Conservation (phyloP, 352 stramenopile genomes). For the Phytophthora meadii region DNA sequence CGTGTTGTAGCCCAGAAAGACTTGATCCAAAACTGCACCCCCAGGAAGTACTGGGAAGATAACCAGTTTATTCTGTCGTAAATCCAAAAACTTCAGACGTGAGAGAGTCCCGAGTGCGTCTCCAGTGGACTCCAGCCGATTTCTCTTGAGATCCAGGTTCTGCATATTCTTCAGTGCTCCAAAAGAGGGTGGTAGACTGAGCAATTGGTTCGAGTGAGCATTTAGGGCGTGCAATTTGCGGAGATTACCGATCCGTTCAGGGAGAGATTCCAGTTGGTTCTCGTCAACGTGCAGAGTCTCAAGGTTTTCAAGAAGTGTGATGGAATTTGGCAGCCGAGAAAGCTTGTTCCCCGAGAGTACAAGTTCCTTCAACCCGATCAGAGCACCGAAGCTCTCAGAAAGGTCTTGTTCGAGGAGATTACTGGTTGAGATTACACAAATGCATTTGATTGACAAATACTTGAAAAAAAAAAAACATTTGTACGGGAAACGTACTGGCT, state of each 20-base stretch:
- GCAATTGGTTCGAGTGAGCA: slow-evolving; percentile 70
- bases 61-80: slow-evolving; percentile 73
- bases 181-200: slow-evolving; percentile 56
- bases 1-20: slow-evolving; percentile 82
- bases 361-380: slow-evolving; percentile 72
- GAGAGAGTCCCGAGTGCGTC: slow-evolving; percentile 51
- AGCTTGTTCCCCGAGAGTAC: slow-evolving; percentile 70
- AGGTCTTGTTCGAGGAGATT: slow-evolving; percentile 69
- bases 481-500: slow-evolving; percentile 58
- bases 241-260: slow-evolving; percentile 59
- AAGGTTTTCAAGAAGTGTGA: slow-evolving; percentile 53
- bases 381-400: slow-evolving; percentile 52
- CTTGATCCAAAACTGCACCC: slow-evolving; percentile 66
- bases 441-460: not conserved
- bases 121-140: slow-evolving; percentile 56
- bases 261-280: slow-evolving; percentile 59
- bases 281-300: slow-evolving; percentile 72
- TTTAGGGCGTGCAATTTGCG: slow-evolving; percentile 66
- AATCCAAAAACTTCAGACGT: slow-evolving; percentile 71
- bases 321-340: slow-evolving; percentile 54
- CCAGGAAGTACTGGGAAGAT: slow-evolving; percentile 70
- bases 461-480: not conserved
- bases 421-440: slow-evolving; percentile 29
- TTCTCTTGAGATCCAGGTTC: slow-evolving; percentile 83
- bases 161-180: slow-evolving; percentile 55